These are phyloP conservation scores for Phytophthora cryptogea DNA, from an alignment of 352 stramenopile species.

Conservation along the genomic window DNA sequence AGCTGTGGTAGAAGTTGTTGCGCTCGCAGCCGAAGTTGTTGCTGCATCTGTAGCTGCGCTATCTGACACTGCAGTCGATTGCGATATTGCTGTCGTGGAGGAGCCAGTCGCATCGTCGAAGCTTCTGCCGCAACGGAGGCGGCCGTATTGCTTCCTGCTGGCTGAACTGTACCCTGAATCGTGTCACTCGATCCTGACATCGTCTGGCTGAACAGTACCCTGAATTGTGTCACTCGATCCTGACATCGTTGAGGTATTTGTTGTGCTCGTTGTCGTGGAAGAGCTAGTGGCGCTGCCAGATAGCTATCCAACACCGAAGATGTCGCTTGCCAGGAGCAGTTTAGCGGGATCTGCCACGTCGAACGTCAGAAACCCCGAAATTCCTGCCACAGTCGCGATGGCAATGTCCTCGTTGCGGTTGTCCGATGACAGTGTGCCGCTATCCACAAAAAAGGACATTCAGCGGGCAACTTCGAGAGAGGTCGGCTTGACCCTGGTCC, in stretches of 20 bases:
- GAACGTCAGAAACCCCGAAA: conserved; percentile 1
- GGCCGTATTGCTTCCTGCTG: neutral
- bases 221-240: conserved; percentile 3
- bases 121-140: conserved; percentile 1
- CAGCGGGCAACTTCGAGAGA: conserved; percentile 17
- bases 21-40: neutral
- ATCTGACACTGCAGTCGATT: neutral
- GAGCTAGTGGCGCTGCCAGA: neutral
- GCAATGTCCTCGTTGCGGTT: conserved; percentile 16
- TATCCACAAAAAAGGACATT: conserved; percentile 18
- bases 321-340: conserved; percentile 4
- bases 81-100: neutral
- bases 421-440: conserved; percentile 3
- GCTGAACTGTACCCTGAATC: neutral
- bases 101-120: neutral
- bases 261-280: neutral
- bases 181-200: conserved; percentile 4
- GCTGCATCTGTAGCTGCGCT: neutral
- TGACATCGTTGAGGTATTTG: neutral
- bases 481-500: conserved; percentile 10
- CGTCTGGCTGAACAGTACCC: neutral
- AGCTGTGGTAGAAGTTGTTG: neutral
- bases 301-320: conserved; percentile 8
- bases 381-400: conserved; percentile 11
- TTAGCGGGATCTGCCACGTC: conserved; percentile 4